Evolutionary conservation across 257 asterid genomes (phyloP).

Genomic region (Solanum pinnatisectum): DNA sequence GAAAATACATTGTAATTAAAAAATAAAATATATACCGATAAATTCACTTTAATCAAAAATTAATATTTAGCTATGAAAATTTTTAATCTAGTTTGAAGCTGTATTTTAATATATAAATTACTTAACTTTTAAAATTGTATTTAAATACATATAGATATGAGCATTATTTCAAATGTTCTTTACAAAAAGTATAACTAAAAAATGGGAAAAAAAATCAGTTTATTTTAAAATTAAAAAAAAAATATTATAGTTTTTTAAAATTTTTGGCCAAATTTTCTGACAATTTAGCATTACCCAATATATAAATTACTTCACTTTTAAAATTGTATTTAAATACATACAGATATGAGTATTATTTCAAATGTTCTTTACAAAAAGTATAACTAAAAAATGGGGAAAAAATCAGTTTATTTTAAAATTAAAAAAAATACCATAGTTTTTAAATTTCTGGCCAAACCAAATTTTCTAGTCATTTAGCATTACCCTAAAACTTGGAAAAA

Average conservation of each 20-base stretch:
- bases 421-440: too few relatives aligned
- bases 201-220: too few relatives aligned
- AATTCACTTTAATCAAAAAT: neutral
- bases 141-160: neutral
- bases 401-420: too few relatives aligned
- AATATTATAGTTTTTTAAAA: too few relatives aligned
- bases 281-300: neutral
- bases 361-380: neutral
- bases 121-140: neutral
- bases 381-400: neutral
- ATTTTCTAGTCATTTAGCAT: too few relatives aligned
- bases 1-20: neutral
- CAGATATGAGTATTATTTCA: neutral
- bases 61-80: neutral
- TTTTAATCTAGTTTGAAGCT: neutral
- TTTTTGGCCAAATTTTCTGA: too few relatives aligned
- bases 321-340: neutral
- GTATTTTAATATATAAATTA: neutral
- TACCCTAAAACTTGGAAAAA: too few relatives aligned
- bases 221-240: too few relatives aligned
- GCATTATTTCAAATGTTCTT: neutral
- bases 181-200: neutral
- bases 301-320: neutral
- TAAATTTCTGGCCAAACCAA: too few relatives aligned
- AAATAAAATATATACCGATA: neutral